These are phyloP conservation scores for Apiospora marii DNA, from an alignment of 2,329 filamentous ascomycete genomes.

Conservation along the genomic window DNA sequence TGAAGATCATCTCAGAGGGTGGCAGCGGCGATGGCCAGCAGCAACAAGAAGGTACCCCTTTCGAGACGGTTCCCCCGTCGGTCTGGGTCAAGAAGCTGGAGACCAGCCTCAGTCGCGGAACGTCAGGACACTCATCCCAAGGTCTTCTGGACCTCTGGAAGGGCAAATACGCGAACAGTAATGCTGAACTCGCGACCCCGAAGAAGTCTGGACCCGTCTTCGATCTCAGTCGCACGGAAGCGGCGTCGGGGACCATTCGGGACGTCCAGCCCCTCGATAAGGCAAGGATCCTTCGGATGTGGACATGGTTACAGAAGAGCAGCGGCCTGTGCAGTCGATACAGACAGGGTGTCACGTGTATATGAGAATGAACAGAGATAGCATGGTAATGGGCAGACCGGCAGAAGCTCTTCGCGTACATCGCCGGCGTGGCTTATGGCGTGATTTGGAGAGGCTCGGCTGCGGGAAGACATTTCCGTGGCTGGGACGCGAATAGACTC, in stretches of 20 bases:
- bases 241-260: conserved; percentile 44
- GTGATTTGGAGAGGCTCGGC: background rate
- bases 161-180: conserved; percentile 8
- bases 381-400: too few species aligned
- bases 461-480: too few species aligned
- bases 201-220: conserved; percentile 38
- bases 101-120: conserved; percentile 31
- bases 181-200: background rate
- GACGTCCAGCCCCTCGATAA: conserved; percentile 45
- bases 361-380: background rate
- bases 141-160: conserved; percentile 56
- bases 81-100: conserved; percentile 53
- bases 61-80: conserved; percentile 47
- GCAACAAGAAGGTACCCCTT: background rate
- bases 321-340: conserved; percentile 3
- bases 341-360: background rate
- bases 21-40: conserved; percentile 37
- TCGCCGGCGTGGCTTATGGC: background rate
- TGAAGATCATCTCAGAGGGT: conserved; percentile 41
- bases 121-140: conserved; percentile 47
- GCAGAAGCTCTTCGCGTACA: too few species aligned
- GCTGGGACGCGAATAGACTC: background rate
- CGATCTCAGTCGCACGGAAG: conserved; percentile 43
- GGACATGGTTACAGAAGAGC: conserved; percentile 43
- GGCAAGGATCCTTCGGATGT: conserved; percentile 40